These are phyloP conservation scores for Spiraea crenata DNA, from an alignment of 331 rosid genomes.

Conservation along the genomic window DNA sequence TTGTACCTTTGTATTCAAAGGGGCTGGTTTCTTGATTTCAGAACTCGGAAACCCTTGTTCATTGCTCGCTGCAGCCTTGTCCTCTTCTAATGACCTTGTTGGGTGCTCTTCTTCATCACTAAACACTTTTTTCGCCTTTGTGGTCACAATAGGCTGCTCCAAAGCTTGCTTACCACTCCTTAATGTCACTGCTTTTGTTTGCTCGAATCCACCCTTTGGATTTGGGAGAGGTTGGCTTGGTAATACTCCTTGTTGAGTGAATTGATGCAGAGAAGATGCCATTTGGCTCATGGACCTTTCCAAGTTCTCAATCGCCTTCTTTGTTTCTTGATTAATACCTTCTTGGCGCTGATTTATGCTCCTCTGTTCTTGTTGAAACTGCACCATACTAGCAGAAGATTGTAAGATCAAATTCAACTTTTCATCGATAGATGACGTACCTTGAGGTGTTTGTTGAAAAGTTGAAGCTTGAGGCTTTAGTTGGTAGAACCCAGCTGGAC, in stretches of 20 bases:
- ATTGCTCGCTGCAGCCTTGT: not conserved
- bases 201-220: not conserved
- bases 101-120: too few relatives aligned
- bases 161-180: not conserved
- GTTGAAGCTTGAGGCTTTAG: not conserved
- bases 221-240: not conserved
- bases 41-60: not conserved
- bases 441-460: too few relatives aligned
- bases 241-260: not conserved
- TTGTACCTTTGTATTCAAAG: not conserved
- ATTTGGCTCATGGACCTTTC: not conserved
- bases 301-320: not conserved
- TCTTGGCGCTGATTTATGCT: too few relatives aligned
- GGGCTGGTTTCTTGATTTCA: not conserved
- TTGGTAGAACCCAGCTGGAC: not conserved
- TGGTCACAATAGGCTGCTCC: not conserved
- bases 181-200: not conserved
- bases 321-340: not conserved
- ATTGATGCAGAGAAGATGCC: not conserved
- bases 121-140: too few relatives aligned
- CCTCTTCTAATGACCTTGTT: not conserved
- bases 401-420: too few relatives aligned
- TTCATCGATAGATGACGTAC: too few relatives aligned
- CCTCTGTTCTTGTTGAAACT: too few relatives aligned
- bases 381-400: too few relatives aligned